Base-by-base conservation (phyloP, 2,329 filamentous ascomycete species). In the Venturia nashicola region DNA sequence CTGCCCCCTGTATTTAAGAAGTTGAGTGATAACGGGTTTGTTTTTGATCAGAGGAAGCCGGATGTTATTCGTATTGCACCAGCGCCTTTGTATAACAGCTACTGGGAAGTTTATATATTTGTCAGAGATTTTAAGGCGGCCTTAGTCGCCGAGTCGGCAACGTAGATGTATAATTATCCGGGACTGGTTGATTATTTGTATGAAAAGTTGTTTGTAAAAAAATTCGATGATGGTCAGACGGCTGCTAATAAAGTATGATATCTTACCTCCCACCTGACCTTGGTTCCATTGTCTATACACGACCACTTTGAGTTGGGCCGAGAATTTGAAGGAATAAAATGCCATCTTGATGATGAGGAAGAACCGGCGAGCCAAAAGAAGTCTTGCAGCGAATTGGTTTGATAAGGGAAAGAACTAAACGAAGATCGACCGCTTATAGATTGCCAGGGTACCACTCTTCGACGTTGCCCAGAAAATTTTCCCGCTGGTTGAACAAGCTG, bases 401-500 rank as follows among this genome's bases (percentile, higher is more conserved):
- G 18, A 46, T 5, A 20, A 4, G n/a, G 7, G 43, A 20, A 8
- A 46, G 43, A 20, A n/a, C 5, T 20, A n/a, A 7, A 20, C 6
- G 43, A 5, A 20, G n/a, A 2, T 46, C n/a, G 6, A 46, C 3
- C 5, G 23, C 11, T 54, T 8, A 54, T 32, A 54, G 48, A 34
- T 54, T 54, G 23, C 48, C 48, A 11, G 23, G 48, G 18, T 54
- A 73, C 69, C 75, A 73, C 48, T 72, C 73, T 65, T 77, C 75
- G 39, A 72, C 68, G 61, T 70, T 72, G 23, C 75, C 72, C 48
- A 76, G 68, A 61, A 77, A 76, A 61, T 77, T 75, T 62, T 77
- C 74, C 2, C 77, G 75, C 62, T 78, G 76, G 16, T 77, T 75
- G 65, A 80, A 80, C 67, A 79, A 79, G 66, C 76, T 79, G 59